These are phyloP conservation scores for Ganoderma lingzhi DNA, from an alignment of 1,284 basidiomycete species.

Conservation along the genomic window DNA sequence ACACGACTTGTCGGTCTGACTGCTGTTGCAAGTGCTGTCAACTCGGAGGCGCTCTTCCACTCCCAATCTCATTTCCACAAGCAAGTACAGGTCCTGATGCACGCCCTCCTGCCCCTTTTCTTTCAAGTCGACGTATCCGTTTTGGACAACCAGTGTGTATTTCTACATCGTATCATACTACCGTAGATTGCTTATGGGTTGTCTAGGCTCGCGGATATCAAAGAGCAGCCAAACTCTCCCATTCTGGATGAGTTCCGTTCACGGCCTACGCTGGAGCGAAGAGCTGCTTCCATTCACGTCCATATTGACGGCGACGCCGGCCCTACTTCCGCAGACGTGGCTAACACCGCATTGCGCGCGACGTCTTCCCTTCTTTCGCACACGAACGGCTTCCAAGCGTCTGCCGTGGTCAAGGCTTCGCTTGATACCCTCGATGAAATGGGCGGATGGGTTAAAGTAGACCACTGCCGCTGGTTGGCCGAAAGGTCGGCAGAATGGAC, in stretches of 20 bases:
- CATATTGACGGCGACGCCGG: conserved; percentile 91
- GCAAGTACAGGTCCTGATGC: conserved; percentile 79
- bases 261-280: conserved; percentile 77
- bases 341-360: conserved; percentile 76
- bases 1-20: conserved; percentile 88
- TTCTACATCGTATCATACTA: conserved; percentile 7
- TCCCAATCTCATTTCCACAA: conserved; percentile 78
- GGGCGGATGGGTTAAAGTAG: conserved; percentile 75
- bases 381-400: conserved; percentile 82
- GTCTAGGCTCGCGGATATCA: conserved; percentile 63
- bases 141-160: conserved; percentile 75
- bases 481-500: conserved; percentile 84
- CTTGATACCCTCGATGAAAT: conserved; percentile 72
- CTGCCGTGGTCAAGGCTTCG: conserved; percentile 74
- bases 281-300: conserved; percentile 87
- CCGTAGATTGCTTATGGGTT: conserved; percentile 17
- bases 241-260: conserved; percentile 85
- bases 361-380: conserved; percentile 80
- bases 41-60: conserved; percentile 87
- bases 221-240: conserved; percentile 74
- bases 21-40: conserved; percentile 82
- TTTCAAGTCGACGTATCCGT: conserved; percentile 67
- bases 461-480: conserved; percentile 87
- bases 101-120: conserved; percentile 78
- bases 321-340: conserved; percentile 78